phyloP scores from a whole-genome alignment of 2,329 filamentous ascomycete genomes.

The Pyrenophora teres region DNA sequence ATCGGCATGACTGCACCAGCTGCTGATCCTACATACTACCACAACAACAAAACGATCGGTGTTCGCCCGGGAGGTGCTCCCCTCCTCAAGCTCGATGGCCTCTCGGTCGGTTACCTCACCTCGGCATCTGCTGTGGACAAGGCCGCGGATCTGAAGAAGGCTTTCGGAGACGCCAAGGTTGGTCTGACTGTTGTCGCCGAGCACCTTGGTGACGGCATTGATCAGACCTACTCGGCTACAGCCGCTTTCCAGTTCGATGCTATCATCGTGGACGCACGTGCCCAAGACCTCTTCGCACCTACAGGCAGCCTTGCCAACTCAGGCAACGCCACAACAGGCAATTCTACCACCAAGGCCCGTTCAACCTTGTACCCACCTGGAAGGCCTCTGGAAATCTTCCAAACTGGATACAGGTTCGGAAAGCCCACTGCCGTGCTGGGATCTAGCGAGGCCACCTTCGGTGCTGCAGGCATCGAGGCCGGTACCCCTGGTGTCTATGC shows the following conservation, averaged over 20 bases:
- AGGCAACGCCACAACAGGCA: constrained; percentile 32
- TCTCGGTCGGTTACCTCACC: constrained; percentile 68
- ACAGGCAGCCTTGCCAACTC: constrained; percentile 30
- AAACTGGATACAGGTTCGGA: constrained; percentile 68
- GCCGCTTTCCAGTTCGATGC: constrained; percentile 68
- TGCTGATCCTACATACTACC: constrained; percentile 68
- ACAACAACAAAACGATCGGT: constrained; percentile 67
- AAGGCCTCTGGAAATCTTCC: constrained; percentile 66
- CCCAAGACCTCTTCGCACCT: constrained; percentile 60
- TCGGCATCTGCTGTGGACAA: constrained; percentile 53
- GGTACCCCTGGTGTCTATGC: constrained; percentile 47
- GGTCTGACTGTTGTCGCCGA: constrained; percentile 66
- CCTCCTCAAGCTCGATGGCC: constrained; percentile 64
- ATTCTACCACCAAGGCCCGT: constrained; percentile 23
- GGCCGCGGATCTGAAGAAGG: constrained; percentile 58
- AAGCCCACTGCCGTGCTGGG: constrained; percentile 70
- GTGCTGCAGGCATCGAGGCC: constrained; percentile 52
- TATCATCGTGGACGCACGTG: constrained; percentile 63
- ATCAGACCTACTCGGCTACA: constrained; percentile 67
- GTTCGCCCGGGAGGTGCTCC: constrained; percentile 64
- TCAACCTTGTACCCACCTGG: constrained; percentile 67
- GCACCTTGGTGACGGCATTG: constrained; percentile 57
- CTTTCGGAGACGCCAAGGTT: constrained; percentile 58
- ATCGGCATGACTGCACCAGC: constrained; percentile 64
- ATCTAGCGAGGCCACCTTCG: constrained; percentile 47